A percentile compares a stretch with the other conserved stretches of the same genome.
Conservation (phyloP, 1,284 basidiomycete genomes). For the Sporisorium reilianum region DNA sequence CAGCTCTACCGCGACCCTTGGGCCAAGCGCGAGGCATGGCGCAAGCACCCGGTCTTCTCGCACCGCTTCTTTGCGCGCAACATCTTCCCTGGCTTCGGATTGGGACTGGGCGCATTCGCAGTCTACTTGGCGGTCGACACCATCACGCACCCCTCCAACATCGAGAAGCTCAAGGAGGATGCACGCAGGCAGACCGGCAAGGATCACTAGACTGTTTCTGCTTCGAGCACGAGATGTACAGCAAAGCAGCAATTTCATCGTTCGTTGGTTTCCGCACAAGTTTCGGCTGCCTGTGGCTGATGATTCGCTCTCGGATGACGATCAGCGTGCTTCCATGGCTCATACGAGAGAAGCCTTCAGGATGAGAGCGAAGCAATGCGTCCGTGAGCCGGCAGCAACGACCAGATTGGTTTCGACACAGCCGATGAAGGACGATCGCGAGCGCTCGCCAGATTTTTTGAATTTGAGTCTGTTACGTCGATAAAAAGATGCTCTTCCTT, state of each 20-base stretch:
- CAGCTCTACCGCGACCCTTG: conserved; percentile 66
- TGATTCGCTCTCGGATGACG: not conserved
- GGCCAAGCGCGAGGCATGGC: conserved; percentile 69
- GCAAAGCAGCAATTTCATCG: conserved; percentile 8
- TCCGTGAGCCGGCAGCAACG: no score
- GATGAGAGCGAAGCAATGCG: no score
- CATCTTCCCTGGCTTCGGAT: conserved; percentile 67
- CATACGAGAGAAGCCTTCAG: not conserved
- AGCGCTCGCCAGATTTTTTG: no score
- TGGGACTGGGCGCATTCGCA: conserved; percentile 62
- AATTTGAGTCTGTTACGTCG: not conserved
- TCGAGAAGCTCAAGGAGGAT: conserved; percentile 66
- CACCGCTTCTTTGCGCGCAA: conserved; percentile 62
- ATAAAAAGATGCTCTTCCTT: not conserved
- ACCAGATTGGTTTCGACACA: conserved; percentile 4
- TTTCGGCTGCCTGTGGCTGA: not conserved
- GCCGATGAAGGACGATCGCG: conserved; percentile 9
- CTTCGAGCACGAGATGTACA: not conserved
- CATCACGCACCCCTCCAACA: conserved; percentile 62
- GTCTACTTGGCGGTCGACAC: conserved; percentile 57
- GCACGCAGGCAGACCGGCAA: conserved; percentile 56
- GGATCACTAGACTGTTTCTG: conserved; percentile 14
- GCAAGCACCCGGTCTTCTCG: conserved; percentile 69
- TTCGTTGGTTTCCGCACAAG: not conserved
- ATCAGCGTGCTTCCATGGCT: not conserved